Evolutionary conservation across 2,329 filamentous ascomycete genomes (phyloP), one percentile per base, ranked within the genome.

Genomic region (Cordyceps sp.): DNA sequence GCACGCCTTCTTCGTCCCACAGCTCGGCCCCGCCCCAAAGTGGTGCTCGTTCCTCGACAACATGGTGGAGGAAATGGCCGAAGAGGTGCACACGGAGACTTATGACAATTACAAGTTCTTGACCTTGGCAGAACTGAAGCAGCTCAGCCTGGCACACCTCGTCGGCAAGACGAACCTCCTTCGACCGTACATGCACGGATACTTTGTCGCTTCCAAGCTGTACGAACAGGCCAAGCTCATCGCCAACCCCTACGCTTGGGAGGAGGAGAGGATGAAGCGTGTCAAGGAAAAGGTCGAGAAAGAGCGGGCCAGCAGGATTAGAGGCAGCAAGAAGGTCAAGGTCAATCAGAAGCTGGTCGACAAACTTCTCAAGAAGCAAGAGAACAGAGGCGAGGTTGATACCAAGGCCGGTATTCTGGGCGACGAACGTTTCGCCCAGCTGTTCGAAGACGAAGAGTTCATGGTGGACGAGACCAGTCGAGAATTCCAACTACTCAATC

Each of bases 41-140:
- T 98, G 90, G 90, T 96, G 90, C 50, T 77, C 81, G 4, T 96
- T 96, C 71, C 62, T 98, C 39, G 92, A 98, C 57, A 94, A 92
- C 47, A 73, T 98, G 47, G 90, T 96, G 9, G 90, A 98, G 59
- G 92, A 98, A 56, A 94, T 98, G 84, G 88, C 88, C 8, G 88
- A 96, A 50, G 73, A 78, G 49, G 63, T 67, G 20, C 67, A 64
- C 37, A 78, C 78, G 20, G 78, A 90, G 44, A 83, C 90, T 9
- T 98, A 98, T 62, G 90, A 98, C 58, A 96, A 98, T 57, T 96
- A 88, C 72, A 98, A 96, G 58, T 98, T 98, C 70, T 64, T 98
- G 49, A 93, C 88, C 2, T 55, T 84, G 38, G 74, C 82, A 27
- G 86, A 98, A 53, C 66, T 98, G 33, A 80, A 81, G 45, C 73